Conservation (phyloP, 257 asterid genomes). For the Solanum chiquidenum region DNA sequence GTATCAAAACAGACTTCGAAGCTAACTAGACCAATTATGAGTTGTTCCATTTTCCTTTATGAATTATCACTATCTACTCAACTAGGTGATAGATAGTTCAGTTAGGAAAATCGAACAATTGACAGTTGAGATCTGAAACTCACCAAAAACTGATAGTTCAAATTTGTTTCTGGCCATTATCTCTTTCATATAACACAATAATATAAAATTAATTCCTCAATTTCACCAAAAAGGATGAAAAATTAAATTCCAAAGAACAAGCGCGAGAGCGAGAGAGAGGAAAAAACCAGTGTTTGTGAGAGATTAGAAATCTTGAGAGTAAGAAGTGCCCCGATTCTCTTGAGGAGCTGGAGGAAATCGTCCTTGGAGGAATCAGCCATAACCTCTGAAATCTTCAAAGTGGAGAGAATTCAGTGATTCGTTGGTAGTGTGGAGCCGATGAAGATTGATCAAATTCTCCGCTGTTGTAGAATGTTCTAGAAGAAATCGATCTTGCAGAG, state of each 20-base stretch:
- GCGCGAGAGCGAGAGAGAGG: background rate
- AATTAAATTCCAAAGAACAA: background rate
- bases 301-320: constrained; percentile 59
- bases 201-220: background rate
- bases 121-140: background rate
- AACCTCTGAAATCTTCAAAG: background rate
- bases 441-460: background rate
- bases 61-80: background rate
- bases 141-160: background rate
- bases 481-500: background rate
- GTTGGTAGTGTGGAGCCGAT: background rate
- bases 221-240: background rate
- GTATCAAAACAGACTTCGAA: background rate
- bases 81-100: background rate
- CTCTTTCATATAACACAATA: background rate
- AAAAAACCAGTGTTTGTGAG: constrained; percentile 45
- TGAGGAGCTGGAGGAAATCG: constrained; percentile 62
- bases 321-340: constrained; percentile 65
- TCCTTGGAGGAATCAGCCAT: constrained; percentile 80
- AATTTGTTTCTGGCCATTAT: background rate
- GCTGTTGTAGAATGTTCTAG: background rate
- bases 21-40: background rate
- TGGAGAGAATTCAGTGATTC: background rate
- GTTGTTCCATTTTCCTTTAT: background rate
- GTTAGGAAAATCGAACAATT: background rate